These are phyloP conservation scores for Aschersonia sp. DNA, from an alignment of 2,329 filamentous ascomycete species.

Conservation along the genomic window DNA sequence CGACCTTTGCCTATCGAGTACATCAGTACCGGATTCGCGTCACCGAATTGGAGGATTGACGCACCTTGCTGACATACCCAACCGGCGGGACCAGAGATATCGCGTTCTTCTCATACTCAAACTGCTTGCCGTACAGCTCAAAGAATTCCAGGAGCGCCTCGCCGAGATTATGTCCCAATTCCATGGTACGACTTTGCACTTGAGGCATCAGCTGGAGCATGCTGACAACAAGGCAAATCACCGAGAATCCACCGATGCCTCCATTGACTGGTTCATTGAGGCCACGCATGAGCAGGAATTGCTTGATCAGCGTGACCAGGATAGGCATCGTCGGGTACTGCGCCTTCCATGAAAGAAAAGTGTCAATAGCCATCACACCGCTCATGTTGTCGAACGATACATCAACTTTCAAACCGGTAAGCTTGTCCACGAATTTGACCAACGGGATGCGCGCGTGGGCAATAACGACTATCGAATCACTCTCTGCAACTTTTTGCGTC, in stretches of 20 bases:
- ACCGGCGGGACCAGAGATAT: constrained; percentile 61
- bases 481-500: constrained; percentile 38
- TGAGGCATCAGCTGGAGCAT: constrained; percentile 70
- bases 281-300: constrained; percentile 77
- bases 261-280: constrained; percentile 86
- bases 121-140: constrained; percentile 72
- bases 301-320: constrained; percentile 79
- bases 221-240: constrained; percentile 86
- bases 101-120: constrained; percentile 54
- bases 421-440: constrained; percentile 72
- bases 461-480: constrained; percentile 52
- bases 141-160: constrained; percentile 78
- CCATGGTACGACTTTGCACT: constrained; percentile 44
- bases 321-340: constrained; percentile 75
- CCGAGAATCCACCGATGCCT: constrained; percentile 84
- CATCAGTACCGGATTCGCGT: neutral
- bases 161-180: constrained; percentile 55
- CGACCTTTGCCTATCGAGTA: constrained; percentile 26
- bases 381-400: constrained; percentile 88
- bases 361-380: constrained; percentile 65
- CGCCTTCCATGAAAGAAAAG: constrained; percentile 66
- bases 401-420: constrained; percentile 73
- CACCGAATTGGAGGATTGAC: constrained; percentile 8
- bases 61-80: constrained; percentile 62
- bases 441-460: constrained; percentile 71